These are phyloP conservation scores for Neodidymelliopsis sp. DNA, from an alignment of 2,329 filamentous ascomycete species.

Conservation along the genomic window DNA sequence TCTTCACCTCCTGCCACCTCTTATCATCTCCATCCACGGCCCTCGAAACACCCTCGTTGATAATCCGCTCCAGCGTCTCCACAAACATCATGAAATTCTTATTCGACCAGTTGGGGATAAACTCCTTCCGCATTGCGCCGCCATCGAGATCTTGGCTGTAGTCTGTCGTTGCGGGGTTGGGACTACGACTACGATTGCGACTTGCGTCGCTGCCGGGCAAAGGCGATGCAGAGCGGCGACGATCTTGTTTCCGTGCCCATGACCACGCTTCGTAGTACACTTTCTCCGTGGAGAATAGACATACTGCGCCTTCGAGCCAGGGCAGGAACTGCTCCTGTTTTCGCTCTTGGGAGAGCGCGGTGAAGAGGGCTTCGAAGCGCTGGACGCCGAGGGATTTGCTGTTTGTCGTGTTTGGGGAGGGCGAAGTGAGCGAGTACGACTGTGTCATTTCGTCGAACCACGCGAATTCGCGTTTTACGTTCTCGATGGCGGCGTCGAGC, in stretches of 20 bases:
- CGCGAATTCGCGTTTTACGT: constrained; percentile 40
- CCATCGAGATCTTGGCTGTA: constrained; percentile 65
- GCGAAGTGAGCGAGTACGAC: constrained; percentile 23
- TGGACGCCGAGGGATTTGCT: constrained; percentile 39
- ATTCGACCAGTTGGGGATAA: constrained; percentile 75
- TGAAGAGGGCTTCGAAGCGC: constrained; percentile 41
- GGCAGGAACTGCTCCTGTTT: constrained; percentile 34
- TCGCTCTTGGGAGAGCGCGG: constrained; percentile 11
- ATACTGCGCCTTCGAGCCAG: constrained; percentile 43
- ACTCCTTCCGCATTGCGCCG: constrained; percentile 68
- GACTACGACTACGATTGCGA: background rate
- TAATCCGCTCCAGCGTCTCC: constrained; percentile 59
- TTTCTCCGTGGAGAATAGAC: constrained; percentile 47
- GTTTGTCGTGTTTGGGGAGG: constrained; percentile 22
- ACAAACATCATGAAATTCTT: constrained; percentile 68
- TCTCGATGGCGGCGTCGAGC: constrained; percentile 42
- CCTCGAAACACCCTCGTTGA: constrained; percentile 56
- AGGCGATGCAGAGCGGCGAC: constrained; percentile 19
- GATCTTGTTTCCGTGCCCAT: constrained; percentile 40
- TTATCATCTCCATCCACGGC: constrained; percentile 30
- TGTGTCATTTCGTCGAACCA: constrained; percentile 44
- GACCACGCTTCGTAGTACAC: constrained; percentile 46
- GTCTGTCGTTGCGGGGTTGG: background rate
- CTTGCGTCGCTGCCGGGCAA: constrained; percentile 15
- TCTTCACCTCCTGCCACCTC: constrained; percentile 30